Conservation (phyloP, 306 rosid species). For the Hippophae rhamnoides region DNA sequence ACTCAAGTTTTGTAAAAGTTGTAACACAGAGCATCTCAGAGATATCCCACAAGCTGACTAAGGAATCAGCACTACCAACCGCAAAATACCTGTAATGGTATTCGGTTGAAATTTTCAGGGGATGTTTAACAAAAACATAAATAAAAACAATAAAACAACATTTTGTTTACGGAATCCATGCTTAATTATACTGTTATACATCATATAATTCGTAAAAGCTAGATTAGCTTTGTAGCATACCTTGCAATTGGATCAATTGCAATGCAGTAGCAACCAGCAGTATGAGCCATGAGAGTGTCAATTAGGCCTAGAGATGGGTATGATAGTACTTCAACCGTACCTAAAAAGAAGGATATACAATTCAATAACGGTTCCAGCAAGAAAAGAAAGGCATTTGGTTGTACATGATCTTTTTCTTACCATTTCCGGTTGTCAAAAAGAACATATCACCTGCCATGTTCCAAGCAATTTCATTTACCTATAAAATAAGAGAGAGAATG, state of each 20-base stretch:
- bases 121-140: too few species aligned
- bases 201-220: conserved; percentile 1
- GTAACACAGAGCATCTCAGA: conserved; percentile 90
- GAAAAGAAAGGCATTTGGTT: not conserved
- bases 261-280: conserved; percentile 97
- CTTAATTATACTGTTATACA: not conserved
- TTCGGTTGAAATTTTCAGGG: conserved; percentile 1
- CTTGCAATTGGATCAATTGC: conserved; percentile 92
- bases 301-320: conserved; percentile 85
- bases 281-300: conserved; percentile 93
- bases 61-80: conserved; percentile 96
- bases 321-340: conserved; percentile 84
- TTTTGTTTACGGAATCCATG: too few species aligned
- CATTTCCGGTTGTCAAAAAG: conserved; percentile 88
- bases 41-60: conserved; percentile 92
- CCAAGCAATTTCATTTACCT: conserved; percentile 99
- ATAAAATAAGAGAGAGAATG: conserved; percentile 3
- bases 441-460: conserved; percentile 90
- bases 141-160: too few species aligned
- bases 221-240: conserved; percentile 30
- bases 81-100: conserved; percentile 61
- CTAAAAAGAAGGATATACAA: conserved; percentile 24
- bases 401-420: conserved; percentile 29
- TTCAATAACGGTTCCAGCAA: not conserved
- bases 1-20: conserved; percentile 90